Evolutionary conservation across 2,329 filamentous ascomycete species (phyloP), one percentile per base, ranked within the genome.

Genomic region (Sarocladiaceae sp.): DNA sequence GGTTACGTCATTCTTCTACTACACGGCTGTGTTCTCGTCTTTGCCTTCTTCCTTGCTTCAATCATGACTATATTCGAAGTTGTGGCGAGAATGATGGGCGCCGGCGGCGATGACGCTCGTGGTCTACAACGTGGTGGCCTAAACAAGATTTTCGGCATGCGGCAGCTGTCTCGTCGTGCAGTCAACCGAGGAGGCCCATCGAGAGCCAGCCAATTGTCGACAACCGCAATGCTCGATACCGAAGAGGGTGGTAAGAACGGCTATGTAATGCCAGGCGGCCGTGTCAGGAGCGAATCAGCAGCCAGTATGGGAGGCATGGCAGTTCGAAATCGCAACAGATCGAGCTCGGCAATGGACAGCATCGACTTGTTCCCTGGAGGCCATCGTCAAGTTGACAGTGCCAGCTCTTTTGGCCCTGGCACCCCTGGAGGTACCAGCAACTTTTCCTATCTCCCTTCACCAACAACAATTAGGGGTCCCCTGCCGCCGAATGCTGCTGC

Each of bases 31-130:
- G 90, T 96, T 0, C 72, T 99, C 20, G 78, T 96, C 3, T 89
- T 97, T 60, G 93, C 90, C 2, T 99, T 97, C 72, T 89, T 97
- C 66, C 75, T 99, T 51, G 96, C 96, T 64, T 88, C 94, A 1
- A 66, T 96, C 6, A 91, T 96, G 65, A 97, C 93, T 0, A 78
- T 96, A 37, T 80, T 97, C 36, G 94, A 99, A 68, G 90, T 99
- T 8, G 75, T 86, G 48, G 91, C 92, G 23, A 82, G 93, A 51
- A 76, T 94, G 62, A 80, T 88, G 23, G 93, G 93, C 33, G 92
- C 88, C 28, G 94, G 91, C 47, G 87, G 86, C 20, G 87, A 93
- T 59, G 83, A 87, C 58, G 75, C 78, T 35, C 79, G 78, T 50
- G 86, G 86, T 35, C 82, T 87, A 57, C 83, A 84, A 49, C 77